These are phyloP conservation scores for Claviceps arundinis DNA, from an alignment of 2,329 filamentous ascomycete genomes.

Conservation along the genomic window DNA sequence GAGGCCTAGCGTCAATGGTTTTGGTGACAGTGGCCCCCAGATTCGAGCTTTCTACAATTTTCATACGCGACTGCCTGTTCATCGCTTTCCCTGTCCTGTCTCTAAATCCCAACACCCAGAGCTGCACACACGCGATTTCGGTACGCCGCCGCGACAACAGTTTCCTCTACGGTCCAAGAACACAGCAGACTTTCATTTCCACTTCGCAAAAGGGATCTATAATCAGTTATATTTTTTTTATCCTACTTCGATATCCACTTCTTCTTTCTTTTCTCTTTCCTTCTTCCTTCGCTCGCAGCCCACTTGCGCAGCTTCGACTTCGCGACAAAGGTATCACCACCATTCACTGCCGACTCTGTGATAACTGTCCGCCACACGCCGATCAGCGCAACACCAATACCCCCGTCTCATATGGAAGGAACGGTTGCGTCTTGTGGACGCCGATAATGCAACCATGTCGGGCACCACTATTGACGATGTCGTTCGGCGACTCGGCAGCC, in stretches of 20 bases:
- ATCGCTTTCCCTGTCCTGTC: neutral
- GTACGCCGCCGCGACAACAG: neutral
- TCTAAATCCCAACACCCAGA: constrained; percentile 3
- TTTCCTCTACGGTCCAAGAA: neutral
- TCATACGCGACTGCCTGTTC: constrained; percentile 19
- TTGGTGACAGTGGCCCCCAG: constrained; percentile 28
- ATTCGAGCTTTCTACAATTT: constrained; percentile 25
- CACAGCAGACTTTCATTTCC: constrained; percentile 3
- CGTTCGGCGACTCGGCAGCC: constrained; percentile 41
- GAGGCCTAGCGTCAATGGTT: constrained; percentile 26
- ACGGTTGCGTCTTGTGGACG: constrained; percentile 21
- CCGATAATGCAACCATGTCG: constrained; percentile 45
- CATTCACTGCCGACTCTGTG: constrained; percentile 6
- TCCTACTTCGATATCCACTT: neutral
- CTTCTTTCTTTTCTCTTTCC: neutral
- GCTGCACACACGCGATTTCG: constrained; percentile 7
- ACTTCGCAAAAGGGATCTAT: neutral
- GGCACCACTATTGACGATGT: constrained; percentile 48
- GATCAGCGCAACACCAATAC: constrained; percentile 9
- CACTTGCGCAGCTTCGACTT: constrained; percentile 6
- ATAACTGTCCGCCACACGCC: constrained; percentile 7
- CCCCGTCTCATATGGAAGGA: constrained; percentile 22
- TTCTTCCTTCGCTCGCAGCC: neutral
- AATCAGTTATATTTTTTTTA: neutral
- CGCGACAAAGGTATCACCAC: constrained; percentile 9